A percentile compares a stretch with the other conserved stretches of the same genome.
Evolutionary conservation across 352 stramenopile genomes (phyloP).

Genomic region (Globisporangium nunn): DNA sequence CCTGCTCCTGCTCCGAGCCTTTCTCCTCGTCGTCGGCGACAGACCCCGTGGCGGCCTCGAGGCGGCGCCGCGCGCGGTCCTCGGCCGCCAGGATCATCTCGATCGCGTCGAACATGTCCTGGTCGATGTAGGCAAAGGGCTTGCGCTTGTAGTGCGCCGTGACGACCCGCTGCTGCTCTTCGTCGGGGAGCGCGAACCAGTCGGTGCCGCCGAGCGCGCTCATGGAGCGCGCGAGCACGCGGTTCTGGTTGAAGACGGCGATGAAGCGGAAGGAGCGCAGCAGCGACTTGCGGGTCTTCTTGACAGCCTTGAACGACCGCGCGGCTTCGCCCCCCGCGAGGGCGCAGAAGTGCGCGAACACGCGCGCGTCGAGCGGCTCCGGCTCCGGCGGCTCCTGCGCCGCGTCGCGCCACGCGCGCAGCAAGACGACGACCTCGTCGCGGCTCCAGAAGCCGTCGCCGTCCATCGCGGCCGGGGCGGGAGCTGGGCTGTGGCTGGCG

Average conservation of each 20-base stretch:
- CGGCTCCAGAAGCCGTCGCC: neutral
- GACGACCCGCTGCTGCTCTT: slow-evolving; percentile 10
- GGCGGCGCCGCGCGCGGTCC: neutral
- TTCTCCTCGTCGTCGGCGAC: neutral
- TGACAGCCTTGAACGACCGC: slow-evolving; percentile 11
- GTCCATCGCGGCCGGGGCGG: neutral
- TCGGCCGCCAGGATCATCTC: slow-evolving; percentile 10
- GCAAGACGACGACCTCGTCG: slow-evolving; percentile 1
- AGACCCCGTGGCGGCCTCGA: neutral
- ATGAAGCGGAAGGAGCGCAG: slow-evolving; percentile 13
- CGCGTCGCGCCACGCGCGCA: slow-evolving; percentile 4
- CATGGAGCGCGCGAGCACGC: slow-evolving; percentile 10
- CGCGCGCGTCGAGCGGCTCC: neutral
- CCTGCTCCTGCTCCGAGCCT: neutral
- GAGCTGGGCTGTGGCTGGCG: no score
- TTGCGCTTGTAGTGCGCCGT: slow-evolving; percentile 12
- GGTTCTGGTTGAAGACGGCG: slow-evolving; percentile 12
- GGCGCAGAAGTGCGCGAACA: slow-evolving; percentile 8
- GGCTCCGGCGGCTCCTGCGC: neutral
- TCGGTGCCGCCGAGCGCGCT: slow-evolving; percentile 8
- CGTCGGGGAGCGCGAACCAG: slow-evolving; percentile 6
- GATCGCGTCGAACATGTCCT: slow-evolving; percentile 13
- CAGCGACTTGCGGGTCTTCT: slow-evolving; percentile 10
- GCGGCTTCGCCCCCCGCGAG: neutral
- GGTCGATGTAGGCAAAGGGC: slow-evolving; percentile 12